Evolutionary conservation across 2,329 filamentous ascomycete species (phyloP), one percentile per base, ranked within the genome.

Genomic region (Clarireedia homoeocarpa): DNA sequence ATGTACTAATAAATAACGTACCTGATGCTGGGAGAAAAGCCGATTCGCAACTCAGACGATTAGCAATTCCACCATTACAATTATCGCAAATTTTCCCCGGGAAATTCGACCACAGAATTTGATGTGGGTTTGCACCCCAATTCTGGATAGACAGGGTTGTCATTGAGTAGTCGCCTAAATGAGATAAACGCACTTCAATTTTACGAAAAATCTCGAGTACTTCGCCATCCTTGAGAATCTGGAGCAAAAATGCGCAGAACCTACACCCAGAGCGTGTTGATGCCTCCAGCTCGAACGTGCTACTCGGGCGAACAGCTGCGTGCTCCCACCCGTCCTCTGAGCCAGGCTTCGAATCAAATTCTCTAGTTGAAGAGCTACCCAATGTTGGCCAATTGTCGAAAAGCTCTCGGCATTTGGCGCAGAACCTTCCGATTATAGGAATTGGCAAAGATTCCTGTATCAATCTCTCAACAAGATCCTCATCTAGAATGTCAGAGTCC

Each of bases 221-320:
- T 38, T 51, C 12, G 26, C 39, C 15, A 44, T 59, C 57, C 27
- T 57, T 57, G 36, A 59, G 49, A 20, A 9, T 53, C 30, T 59
- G 57, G 4, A 59, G 39, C 38, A 59, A 47, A 45, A 57, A 54
- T 20, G 57, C 17, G 45, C 57, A 59, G 42, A 59, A 59, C 45
- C 45, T 59, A 40, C 55, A 55, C 38, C 58, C 55, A 40, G 52
- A 45, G n/a, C 55, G 47, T 39, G 55, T 49, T 12, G 34, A 46
- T 14, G 15, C 39, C 51, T 59, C 57, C 23, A 59, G 39, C 51
- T 54, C 57, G 50, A 57, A 59, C 17, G 57, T 59, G 34, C 34
- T 38, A 38, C 20, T 20, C 20, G 20, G 20, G 20, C 20, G 20
- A 2, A 20, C 20, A 20, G 20, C 20, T 20, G 20, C 20, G 20